Conservation (phyloP, 2,329 filamentous ascomycete species). For the Trichoderma simmonsii region DNA sequence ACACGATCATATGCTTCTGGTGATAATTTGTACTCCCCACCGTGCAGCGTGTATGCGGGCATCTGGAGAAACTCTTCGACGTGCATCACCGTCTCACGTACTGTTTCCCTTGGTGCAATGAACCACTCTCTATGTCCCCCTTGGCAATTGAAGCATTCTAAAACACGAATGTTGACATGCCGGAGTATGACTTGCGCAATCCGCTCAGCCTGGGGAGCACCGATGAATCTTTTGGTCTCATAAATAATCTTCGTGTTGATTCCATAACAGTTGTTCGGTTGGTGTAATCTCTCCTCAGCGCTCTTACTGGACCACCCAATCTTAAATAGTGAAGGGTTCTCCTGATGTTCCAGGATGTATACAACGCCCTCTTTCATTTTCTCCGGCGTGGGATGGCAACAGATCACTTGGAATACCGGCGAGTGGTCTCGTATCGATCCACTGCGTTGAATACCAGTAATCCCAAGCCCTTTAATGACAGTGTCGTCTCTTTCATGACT, state of each 20-base stretch:
- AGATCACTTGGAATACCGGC: background rate
- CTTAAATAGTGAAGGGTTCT: background rate
- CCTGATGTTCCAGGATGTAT: background rate
- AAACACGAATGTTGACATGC: background rate
- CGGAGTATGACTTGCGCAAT: background rate
- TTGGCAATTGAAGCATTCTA: background rate
- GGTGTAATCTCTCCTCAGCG: background rate
- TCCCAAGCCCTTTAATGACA: background rate
- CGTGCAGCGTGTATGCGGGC: background rate
- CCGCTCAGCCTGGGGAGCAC: background rate
- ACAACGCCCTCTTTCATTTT: conserved; percentile 2
- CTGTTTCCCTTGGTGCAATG: background rate
- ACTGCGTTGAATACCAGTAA: background rate
- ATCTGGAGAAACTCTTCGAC: background rate
- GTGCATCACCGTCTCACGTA: background rate
- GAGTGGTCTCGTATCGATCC: conserved; percentile 8
- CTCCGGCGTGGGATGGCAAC: background rate
- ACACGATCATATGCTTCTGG: background rate
- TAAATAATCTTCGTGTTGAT: background rate
- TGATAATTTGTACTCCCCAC: conserved; percentile 1
- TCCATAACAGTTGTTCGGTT: background rate
- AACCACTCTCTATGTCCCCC: conserved; percentile 2
- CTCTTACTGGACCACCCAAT: conserved; percentile 3
- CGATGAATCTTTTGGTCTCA: background rate
- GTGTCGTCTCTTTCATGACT: background rate